A percentile compares a stretch with the other conserved stretches of the same genome.
phyloP scores from a whole-genome alignment of 345 rosid genomes.

The Ceriops tagal region DNA sequence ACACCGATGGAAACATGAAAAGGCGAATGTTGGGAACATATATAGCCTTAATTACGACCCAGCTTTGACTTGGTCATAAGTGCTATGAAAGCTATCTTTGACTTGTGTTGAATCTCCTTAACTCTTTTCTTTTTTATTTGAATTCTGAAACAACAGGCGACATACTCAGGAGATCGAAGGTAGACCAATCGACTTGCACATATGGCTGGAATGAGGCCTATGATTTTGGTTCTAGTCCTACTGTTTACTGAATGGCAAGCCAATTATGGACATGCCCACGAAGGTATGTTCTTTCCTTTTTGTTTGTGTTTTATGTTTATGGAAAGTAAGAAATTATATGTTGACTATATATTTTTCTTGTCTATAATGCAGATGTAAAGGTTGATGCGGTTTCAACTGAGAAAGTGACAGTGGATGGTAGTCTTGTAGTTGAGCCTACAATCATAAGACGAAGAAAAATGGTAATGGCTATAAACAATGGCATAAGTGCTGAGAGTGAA shows the following conservation, averaged over 20 bases:
- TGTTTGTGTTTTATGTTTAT: not conserved
- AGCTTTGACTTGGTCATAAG: not conserved
- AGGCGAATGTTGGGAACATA: conserved; percentile 28
- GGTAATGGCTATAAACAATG: not conserved
- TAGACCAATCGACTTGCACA: not conserved
- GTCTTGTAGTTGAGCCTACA: no score
- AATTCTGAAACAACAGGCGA: not conserved
- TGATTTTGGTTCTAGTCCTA: conserved; percentile 12
- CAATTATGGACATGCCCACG: conserved; percentile 6
- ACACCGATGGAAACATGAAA: not conserved
- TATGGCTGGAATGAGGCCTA: conserved; percentile 17
- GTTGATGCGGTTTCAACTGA: conserved; percentile 6
- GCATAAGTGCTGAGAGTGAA: conserved; percentile 8
- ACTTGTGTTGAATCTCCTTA: conserved; percentile 3
- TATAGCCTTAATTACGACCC: not conserved
- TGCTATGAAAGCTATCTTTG: not conserved
- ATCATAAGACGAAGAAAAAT: no score
- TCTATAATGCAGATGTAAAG: conserved; percentile 8
- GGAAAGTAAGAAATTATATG: not conserved
- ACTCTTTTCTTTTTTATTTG: conserved; percentile 9
- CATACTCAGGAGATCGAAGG: not conserved
- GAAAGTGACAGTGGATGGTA: conserved; percentile 1
- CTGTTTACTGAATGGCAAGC: conserved; percentile 16
- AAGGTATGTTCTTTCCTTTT: conserved; percentile 9
- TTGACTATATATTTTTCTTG: not conserved